Base-by-base conservation (phyloP, 257 asterid species). In the Solanum infundibuliforme region DNA sequence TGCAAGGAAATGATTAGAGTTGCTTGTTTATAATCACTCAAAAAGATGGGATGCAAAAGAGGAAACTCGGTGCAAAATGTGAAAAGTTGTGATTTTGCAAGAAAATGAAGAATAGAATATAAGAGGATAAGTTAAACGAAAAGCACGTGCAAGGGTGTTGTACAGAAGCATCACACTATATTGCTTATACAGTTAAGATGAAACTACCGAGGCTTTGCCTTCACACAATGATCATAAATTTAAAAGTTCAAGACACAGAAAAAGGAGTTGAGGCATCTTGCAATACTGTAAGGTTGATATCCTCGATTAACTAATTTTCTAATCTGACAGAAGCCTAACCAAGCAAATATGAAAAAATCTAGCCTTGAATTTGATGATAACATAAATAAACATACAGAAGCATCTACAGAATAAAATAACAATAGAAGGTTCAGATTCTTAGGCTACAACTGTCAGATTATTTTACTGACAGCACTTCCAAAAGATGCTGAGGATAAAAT, bases 231-330 rank as follows among this genome's bases (percentile, higher is more conserved):
- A 87, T 74, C 75, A 38, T 25, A 89, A 55, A 43, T 83, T 65
- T 31, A 84, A 20, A 87, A 35, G 86, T 73, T 87, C 84, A 84
- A 38, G 83, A 75, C 41, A 86, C 52, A 87, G 86, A 46, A 46
- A 68, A 68, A 77, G 87, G 65, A 81, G 81, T 87, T 71, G 86
- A 68, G 86, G 77, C 74, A 82, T 83, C 87, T 38, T 81, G 55
- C 46, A 83, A 34, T 76, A 89, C 87, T 83, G 75, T 83, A 90
- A 73, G 87, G 69, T 81, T 84, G 93, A 89, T 81, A 38, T 81
- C 87, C 83, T 75, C 71, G 41, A 48, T 88, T 62, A 83, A 88
- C 90, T 48, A 85, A 86, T 89, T 83, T 83, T 84, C 46, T 88
- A 82, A 83, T 65, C 89, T 23, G 83, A 43, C 84, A 89, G 77